phyloP scores from a whole-genome alignment of 2,329 filamentous ascomycete genomes.

The Venturia oleaginea region DNA sequence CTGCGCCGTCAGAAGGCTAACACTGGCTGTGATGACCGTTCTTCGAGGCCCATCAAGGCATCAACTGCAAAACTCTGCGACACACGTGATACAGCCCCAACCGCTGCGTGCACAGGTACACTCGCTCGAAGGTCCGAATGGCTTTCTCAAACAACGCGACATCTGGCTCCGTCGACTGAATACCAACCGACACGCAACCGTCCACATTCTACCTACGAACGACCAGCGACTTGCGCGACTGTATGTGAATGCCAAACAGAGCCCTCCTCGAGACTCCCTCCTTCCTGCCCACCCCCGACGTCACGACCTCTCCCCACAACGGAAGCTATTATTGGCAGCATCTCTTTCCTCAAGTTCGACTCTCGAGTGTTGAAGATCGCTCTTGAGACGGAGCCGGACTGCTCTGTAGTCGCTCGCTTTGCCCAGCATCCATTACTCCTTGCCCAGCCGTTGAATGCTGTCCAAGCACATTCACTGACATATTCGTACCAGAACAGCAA shows the following conservation, averaged over 20 bases:
- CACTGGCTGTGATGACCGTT: neutral
- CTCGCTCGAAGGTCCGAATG: no score
- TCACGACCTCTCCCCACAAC: slow-evolving; percentile 1
- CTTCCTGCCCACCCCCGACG: neutral
- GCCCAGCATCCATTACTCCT: neutral
- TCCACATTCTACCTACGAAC: neutral
- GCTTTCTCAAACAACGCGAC: slow-evolving; percentile 1
- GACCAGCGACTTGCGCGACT: neutral
- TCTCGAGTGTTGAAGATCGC: neutral
- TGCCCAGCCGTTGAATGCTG: neutral
- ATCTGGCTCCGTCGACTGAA: neutral
- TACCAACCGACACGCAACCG: neutral
- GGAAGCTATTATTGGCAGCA: slow-evolving; percentile 1
- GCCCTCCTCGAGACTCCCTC: slow-evolving; percentile 1
- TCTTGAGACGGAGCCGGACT: neutral
- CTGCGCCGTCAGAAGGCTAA: neutral
- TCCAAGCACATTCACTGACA: neutral
- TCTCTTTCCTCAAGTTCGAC: neutral
- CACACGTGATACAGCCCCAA: neutral
- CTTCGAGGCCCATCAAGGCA: no score
- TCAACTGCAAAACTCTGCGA: no score
- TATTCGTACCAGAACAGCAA: neutral
- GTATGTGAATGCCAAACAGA: neutral
- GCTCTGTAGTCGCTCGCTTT: neutral
- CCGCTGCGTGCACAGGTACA: no score